Evolutionary conservation across 371 early-diverging fungal genomes (phyloP), one percentile per base, ranked within the genome.

Genomic region (Smittium mucronatum): DNA sequence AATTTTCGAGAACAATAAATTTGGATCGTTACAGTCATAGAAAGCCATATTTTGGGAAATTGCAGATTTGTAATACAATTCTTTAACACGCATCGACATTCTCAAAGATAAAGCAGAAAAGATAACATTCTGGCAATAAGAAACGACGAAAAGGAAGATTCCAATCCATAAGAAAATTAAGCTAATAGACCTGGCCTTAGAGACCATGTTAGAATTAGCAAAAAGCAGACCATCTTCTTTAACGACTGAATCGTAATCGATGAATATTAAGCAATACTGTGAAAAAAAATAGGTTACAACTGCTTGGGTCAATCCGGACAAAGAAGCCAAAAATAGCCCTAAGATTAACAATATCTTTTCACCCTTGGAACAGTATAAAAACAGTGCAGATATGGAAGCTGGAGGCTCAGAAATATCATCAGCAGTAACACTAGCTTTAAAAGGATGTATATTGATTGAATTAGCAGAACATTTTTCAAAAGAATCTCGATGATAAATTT

Each of bases 41-140:
- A 90, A 98, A 28, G 86, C 88, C 70, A 93, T 84, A 30, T 97
- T 92, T 75, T 97, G 95, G 34, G 91, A 86, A 47, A 98, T 80
- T 36, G 93, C 83, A 0, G 93, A 80, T 60, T 82, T 83, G 30
- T 94, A 86, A 65, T 89, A 92, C 17, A 65, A 68, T 70, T 84
- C 81, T 25, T 89, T 86, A 69, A 91, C 81, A 29, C 86, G 78
- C 73, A 72, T 76, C 58, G 71, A 73, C 1, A 71, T 81, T 64
- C 77, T 80, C 74, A 72, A 74, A 0, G 84, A 69, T n/a, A 84
- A 35, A 2, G 76, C 47, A 34, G 36, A 58, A 69, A 69, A 80
- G 1, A 69, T 15, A 34, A 78, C 73, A 58, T 74, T 78, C 36
- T 74, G 68, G 36, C 75, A 2, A n/a, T 73, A 70, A 29, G 75